Conservation (phyloP, 2,329 filamentous ascomycete genomes). For the Colletotrichum coccodes region DNA sequence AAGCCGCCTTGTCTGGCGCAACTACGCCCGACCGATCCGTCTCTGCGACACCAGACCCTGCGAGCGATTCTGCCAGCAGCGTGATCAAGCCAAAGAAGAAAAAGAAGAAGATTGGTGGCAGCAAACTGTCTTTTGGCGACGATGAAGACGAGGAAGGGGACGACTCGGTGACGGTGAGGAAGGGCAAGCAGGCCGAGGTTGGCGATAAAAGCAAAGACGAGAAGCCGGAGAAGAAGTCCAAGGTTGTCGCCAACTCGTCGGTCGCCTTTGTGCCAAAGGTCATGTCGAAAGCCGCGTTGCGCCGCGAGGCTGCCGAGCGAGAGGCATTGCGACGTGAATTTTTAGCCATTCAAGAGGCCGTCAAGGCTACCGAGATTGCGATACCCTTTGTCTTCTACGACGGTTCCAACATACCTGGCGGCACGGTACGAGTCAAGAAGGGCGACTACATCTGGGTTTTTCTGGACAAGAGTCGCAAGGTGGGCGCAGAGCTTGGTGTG, state of each 20-base stretch:
- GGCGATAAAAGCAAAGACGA: slow-evolving; percentile 38
- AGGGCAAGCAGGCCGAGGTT: slow-evolving; percentile 34
- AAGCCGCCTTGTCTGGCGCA: slow-evolving; percentile 60
- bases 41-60: slow-evolving; percentile 57
- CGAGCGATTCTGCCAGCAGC: slow-evolving; percentile 44
- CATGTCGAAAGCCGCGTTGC: slow-evolving; percentile 76
- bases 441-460: slow-evolving; percentile 95
- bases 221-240: slow-evolving; percentile 47
- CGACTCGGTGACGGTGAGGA: slow-evolving; percentile 36
- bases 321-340: slow-evolving; percentile 88
- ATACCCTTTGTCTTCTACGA: slow-evolving; percentile 98
- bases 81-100: slow-evolving; percentile 53
- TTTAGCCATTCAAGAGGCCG: slow-evolving; percentile 80
- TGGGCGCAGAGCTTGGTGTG: slow-evolving; percentile 84
- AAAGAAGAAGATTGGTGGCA: slow-evolving; percentile 53
- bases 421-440: slow-evolving; percentile 87
- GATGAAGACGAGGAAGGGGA: slow-evolving; percentile 68
- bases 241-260: slow-evolving; percentile 70
- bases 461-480: slow-evolving; percentile 88
- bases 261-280: slow-evolving; percentile 75
- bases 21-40: slow-evolving; percentile 61
- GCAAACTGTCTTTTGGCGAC: slow-evolving; percentile 71
- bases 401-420: slow-evolving; percentile 88
- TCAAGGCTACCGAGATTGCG: slow-evolving; percentile 88
- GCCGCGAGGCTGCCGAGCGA: slow-evolving; percentile 81